phyloP scores from a whole-genome alignment of 495 filamentous ascomycete species.

The Barbatosphaeria neglecta region DNA sequence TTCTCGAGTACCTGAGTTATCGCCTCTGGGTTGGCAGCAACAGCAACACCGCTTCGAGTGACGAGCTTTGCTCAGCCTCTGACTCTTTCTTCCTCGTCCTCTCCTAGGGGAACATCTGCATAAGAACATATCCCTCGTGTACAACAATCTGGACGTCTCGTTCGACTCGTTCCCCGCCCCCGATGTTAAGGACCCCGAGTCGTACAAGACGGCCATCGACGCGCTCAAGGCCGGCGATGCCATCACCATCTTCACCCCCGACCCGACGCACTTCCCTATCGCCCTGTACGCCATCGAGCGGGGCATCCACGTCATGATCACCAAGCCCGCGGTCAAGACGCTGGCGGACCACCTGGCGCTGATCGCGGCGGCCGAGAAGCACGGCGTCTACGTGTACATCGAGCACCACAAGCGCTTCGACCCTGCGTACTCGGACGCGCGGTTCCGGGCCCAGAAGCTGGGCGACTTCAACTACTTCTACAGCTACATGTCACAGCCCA shows the following conservation, averaged over 20 bases:
- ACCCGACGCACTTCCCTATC: slow-evolving; percentile 90
- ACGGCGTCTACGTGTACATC: slow-evolving; percentile 81
- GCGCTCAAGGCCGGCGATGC: slow-evolving; percentile 70
- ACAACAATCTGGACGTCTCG: slow-evolving; percentile 74
- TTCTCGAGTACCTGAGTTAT: no score
- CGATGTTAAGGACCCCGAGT: slow-evolving; percentile 56
- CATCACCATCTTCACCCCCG: slow-evolving; percentile 94
- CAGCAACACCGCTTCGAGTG: neutral
- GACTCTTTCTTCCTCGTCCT: no score
- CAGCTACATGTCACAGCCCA: slow-evolving; percentile 92
- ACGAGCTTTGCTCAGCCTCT: neutral
- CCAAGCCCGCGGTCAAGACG: slow-evolving; percentile 85
- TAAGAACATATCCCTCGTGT: slow-evolving; percentile 77
- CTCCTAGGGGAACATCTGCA: slow-evolving; percentile 66
- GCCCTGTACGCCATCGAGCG: slow-evolving; percentile 85
- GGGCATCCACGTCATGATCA: slow-evolving; percentile 81
- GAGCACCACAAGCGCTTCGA: slow-evolving; percentile 97
- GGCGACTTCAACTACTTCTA: slow-evolving; percentile 98
- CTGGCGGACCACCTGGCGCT: slow-evolving; percentile 69
- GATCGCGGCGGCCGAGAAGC: slow-evolving; percentile 55
- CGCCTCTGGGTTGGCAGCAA: neutral
- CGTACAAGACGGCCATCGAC: slow-evolving; percentile 87
- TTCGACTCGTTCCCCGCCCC: slow-evolving; percentile 75
- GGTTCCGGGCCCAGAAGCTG: slow-evolving; percentile 57
- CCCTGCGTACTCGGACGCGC: slow-evolving; percentile 80